These are phyloP conservation scores for Dictyostelium purpureum DNA, from an alignment of 78 protist species.

Conservation along the genomic window DNA sequence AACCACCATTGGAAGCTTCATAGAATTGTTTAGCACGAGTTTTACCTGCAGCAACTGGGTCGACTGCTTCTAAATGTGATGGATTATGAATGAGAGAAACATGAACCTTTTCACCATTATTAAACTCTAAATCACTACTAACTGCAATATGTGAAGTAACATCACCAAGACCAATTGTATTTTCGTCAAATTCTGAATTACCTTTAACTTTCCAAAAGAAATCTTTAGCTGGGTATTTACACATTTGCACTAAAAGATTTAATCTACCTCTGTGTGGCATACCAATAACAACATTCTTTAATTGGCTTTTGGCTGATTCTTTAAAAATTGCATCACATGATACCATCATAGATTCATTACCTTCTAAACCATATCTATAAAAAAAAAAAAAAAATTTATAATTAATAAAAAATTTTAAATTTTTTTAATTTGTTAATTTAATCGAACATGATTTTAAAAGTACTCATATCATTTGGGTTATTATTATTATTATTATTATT, in stretches of 20 bases:
- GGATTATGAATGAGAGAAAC: constrained; percentile 94
- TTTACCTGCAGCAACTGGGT: constrained; percentile 95
- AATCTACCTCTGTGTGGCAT: constrained; percentile 97
- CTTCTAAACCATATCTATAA: constrained; percentile 81
- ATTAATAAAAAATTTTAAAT: not conserved
- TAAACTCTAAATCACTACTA: constrained; percentile 8
- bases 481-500: too few relatives aligned
- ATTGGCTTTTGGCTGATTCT: constrained; percentile 35
- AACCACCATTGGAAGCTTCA: not conserved
- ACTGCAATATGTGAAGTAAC: constrained; percentile 94
- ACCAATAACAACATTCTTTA: constrained; percentile 88
- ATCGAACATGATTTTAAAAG: not conserved
- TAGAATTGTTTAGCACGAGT: constrained; percentile 87
- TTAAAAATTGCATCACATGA: constrained; percentile 74
- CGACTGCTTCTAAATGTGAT: constrained; percentile 95
- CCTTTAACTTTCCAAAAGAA: constrained; percentile 79
- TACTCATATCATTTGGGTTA: too few relatives aligned
- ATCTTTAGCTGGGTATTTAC: constrained; percentile 56
- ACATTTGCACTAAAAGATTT: constrained; percentile 77
- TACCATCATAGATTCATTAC: constrained; percentile 86
- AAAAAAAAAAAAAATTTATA: not conserved
- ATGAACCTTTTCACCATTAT: constrained; percentile 23
- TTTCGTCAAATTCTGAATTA: constrained; percentile 59
- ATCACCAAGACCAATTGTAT: constrained; percentile 90
- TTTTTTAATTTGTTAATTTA: not conserved